Conservation (phyloP, 805 yeast species). For the Phaffomyces opuntiae region DNA sequence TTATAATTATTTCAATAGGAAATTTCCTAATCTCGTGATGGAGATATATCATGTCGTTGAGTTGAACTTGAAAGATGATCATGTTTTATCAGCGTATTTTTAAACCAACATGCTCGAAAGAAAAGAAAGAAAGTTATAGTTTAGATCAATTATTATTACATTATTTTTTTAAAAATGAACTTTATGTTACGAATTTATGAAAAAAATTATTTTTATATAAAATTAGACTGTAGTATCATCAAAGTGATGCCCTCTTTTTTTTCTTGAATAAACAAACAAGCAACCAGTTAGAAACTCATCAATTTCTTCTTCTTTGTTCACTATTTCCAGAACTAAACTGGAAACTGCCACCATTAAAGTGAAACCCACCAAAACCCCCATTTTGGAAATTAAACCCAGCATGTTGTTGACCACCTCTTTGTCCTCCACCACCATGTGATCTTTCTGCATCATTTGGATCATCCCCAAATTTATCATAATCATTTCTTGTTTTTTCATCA, state of each 20-base stretch:
- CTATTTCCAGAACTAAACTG: neutral
- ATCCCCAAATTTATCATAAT: constrained; percentile 58
- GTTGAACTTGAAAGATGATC: constrained; percentile 55
- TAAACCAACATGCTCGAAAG: neutral
- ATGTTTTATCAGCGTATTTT: constrained; percentile 42
- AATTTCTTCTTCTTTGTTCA: neutral
- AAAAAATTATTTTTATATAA: neutral
- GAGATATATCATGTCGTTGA: constrained; percentile 60
- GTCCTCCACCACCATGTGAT: constrained; percentile 5
- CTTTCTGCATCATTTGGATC: constrained; percentile 39
- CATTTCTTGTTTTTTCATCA: constrained; percentile 51
- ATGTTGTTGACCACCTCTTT: constrained; percentile 2
- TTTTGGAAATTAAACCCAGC: constrained; percentile 1
- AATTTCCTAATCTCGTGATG: constrained; percentile 77
- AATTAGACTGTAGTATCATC: neutral
- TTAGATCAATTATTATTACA: neutral
- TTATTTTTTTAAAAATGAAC: neutral
- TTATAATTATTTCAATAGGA: constrained; percentile 61
- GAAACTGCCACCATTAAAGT: neutral
- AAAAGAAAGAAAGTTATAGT: neutral
- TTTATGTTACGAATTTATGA: neutral
- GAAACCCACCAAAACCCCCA: constrained; percentile 4
- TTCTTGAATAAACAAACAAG: no score
- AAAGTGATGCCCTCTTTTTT: no score
- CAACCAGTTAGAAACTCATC: no score